Evolutionary conservation across 345 rosid species (phyloP).

Genomic region (Cardamine resedifolia): DNA sequence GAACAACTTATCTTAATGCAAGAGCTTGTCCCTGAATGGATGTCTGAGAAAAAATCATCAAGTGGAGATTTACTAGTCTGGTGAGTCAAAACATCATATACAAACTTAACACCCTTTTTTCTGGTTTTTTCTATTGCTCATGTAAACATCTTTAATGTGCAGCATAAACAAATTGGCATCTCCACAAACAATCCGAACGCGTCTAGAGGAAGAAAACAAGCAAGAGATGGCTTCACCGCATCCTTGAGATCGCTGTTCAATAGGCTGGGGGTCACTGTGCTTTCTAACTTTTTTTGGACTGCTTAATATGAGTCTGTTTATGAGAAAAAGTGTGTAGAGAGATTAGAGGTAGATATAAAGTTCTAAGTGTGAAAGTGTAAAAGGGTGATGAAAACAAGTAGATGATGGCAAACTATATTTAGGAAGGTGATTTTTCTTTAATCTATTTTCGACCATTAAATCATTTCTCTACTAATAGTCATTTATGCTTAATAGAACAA

Average conservation of each 20-base stretch:
- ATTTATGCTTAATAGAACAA: neutral
- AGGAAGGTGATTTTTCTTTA: neutral
- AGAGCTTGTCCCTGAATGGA: constrained; percentile 89
- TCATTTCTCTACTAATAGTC: neutral
- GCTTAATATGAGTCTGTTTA: neutral
- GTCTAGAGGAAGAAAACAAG: constrained; percentile 57
- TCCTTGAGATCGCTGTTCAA: constrained; percentile 1
- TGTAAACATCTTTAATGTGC: constrained; percentile 26
- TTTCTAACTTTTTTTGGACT: neutral
- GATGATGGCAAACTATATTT: neutral
- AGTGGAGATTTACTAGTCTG: constrained; percentile 68
- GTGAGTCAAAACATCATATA: constrained; percentile 43
- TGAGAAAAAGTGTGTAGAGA: neutral
- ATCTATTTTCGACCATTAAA: neutral
- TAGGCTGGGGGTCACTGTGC: neutral
- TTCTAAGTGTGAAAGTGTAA: neutral
- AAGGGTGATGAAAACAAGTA: neutral
- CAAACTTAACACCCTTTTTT: neutral
- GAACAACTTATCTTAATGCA: constrained; percentile 68
- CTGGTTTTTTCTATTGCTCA: neutral
- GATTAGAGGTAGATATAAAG: neutral
- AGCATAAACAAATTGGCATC: constrained; percentile 63
- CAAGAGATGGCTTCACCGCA: neutral
- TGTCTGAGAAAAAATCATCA: constrained; percentile 62
- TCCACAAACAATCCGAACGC: constrained; percentile 45